A percentile compares a stretch with the other conserved stretches of the same genome.
Conservation (phyloP, 495 filamentous ascomycete genomes). For the Cercophora newfieldiana region DNA sequence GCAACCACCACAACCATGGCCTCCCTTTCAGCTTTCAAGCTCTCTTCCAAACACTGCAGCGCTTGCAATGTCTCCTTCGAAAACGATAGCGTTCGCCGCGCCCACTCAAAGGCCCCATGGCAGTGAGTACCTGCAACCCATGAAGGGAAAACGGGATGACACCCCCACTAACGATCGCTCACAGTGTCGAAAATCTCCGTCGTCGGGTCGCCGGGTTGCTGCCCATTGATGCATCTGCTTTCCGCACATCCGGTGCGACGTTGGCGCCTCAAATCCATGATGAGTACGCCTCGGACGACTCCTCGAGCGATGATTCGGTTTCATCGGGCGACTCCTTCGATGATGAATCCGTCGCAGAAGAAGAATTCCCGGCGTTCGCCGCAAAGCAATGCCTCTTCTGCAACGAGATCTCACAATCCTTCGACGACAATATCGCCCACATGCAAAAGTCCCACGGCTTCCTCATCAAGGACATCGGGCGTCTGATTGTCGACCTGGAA, state of each 20-base stretch:
- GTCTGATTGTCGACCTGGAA: slow-evolving; percentile 32
- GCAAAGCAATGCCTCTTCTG: slow-evolving; percentile 31
- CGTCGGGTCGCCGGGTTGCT: slow-evolving; percentile 14
- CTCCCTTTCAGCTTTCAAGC: neutral
- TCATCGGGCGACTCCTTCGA: neutral
- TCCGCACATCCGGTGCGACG: neutral
- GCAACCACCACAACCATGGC: neutral
- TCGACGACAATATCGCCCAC: slow-evolving; percentile 32
- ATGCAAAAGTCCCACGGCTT: slow-evolving; percentile 37
- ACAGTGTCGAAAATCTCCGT: slow-evolving; percentile 17
- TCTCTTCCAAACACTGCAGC: neutral
- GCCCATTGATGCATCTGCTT: slow-evolving; percentile 1
- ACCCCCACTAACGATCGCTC: neutral
- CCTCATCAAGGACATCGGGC: slow-evolving; percentile 29
- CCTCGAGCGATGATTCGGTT: neutral
- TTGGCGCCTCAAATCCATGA: neutral
- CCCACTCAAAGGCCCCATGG: neutral
- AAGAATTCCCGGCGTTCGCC: neutral
- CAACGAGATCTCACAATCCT: slow-evolving; percentile 20
- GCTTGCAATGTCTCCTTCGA: slow-evolving; percentile 9
- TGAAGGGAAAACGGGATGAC: neutral
- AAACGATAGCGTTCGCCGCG: neutral
- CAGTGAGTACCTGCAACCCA: too few species aligned
- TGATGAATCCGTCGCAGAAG: neutral
- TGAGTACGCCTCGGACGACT: neutral